phyloP scores from a whole-genome alignment of 768 basidiomycete genomes.

The Coprinellus micaceus region DNA sequence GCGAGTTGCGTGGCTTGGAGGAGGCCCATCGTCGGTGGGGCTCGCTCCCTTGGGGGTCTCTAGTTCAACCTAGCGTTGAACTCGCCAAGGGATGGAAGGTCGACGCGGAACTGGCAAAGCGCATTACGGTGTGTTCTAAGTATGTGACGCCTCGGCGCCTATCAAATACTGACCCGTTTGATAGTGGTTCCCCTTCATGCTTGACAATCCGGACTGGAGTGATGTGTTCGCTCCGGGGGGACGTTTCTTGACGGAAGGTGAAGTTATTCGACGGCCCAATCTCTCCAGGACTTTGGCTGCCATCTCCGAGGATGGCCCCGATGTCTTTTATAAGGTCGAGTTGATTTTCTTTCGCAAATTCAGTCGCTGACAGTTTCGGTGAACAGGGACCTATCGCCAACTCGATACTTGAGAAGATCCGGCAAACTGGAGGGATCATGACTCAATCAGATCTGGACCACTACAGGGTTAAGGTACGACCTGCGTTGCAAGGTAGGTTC shows the following conservation, averaged over 20 bases:
- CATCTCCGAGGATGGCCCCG: constrained; percentile 74
- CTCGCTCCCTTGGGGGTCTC: constrained; percentile 66
- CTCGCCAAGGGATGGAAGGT: constrained; percentile 82
- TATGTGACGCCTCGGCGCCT: not conserved
- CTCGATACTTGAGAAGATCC: constrained; percentile 68
- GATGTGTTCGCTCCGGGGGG: constrained; percentile 82
- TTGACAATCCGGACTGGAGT: constrained; percentile 69
- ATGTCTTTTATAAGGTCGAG: constrained; percentile 76
- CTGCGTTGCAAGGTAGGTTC: constrained; percentile 77
- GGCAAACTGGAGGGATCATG: constrained; percentile 74
- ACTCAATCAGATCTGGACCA: constrained; percentile 66
- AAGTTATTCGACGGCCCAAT: constrained; percentile 66
- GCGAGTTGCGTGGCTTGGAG: constrained; percentile 84
- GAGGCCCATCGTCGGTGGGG: constrained; percentile 86
- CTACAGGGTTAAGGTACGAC: constrained; percentile 66
- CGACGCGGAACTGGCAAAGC: constrained; percentile 66
- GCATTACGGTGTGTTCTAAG: constrained; percentile 40
- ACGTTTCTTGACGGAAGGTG: constrained; percentile 66
- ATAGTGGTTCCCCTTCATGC: constrained; percentile 54
- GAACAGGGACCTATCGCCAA: constrained; percentile 76
- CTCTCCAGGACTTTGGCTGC: constrained; percentile 71
- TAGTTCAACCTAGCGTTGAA: constrained; percentile 71
- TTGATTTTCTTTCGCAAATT: constrained; percentile 7
- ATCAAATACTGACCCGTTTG: constrained; percentile 4
- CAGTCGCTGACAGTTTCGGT: constrained; percentile 3